These are phyloP conservation scores for Xylaria sp. DNA, from an alignment of 2,329 filamentous ascomycete species.

Conservation along the genomic window DNA sequence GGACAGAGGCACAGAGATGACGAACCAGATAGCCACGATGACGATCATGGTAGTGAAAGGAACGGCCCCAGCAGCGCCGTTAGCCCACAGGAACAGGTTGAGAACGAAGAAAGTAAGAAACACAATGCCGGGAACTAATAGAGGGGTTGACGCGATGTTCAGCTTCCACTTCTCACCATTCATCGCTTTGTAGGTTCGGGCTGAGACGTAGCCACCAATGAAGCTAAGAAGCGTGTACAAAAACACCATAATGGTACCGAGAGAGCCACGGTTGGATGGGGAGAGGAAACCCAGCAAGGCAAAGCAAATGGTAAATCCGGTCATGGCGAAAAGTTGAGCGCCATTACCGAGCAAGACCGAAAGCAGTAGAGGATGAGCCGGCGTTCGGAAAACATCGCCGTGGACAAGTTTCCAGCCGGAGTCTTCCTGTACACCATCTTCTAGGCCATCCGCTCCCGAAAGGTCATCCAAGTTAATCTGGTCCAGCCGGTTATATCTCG, in stretches of 20 bases:
- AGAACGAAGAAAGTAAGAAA: slow-evolving; percentile 91
- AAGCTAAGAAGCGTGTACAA: slow-evolving; percentile 93
- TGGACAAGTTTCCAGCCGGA: slow-evolving; percentile 99
- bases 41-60: slow-evolving; percentile 97
- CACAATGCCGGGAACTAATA: slow-evolving; percentile 84
- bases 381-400: slow-evolving; percentile 93
- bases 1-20: slow-evolving; percentile 92
- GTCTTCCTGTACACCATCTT: slow-evolving; percentile 95
- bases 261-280: slow-evolving; percentile 90
- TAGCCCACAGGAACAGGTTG: slow-evolving; percentile 95
- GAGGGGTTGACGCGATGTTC: slow-evolving; percentile 86
- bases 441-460: slow-evolving; percentile 75
- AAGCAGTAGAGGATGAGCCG: slow-evolving; percentile 80
- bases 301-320: slow-evolving; percentile 90
- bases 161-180: slow-evolving; percentile 92
- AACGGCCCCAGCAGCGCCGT: slow-evolving; percentile 89
- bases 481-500: slow-evolving; percentile 93
- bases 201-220: slow-evolving; percentile 87
- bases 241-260: slow-evolving; percentile 91
- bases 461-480: slow-evolving; percentile 90
- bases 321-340: slow-evolving; percentile 97
- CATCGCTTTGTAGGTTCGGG: slow-evolving; percentile 93
- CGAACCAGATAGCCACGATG: slow-evolving; percentile 91
- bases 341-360: slow-evolving; percentile 91
- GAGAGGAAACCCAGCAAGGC: slow-evolving; percentile 94